Evolutionary conservation across 371 early-diverging fungal genomes (phyloP).

Genomic region (Syncephalis plumigaleata): DNA sequence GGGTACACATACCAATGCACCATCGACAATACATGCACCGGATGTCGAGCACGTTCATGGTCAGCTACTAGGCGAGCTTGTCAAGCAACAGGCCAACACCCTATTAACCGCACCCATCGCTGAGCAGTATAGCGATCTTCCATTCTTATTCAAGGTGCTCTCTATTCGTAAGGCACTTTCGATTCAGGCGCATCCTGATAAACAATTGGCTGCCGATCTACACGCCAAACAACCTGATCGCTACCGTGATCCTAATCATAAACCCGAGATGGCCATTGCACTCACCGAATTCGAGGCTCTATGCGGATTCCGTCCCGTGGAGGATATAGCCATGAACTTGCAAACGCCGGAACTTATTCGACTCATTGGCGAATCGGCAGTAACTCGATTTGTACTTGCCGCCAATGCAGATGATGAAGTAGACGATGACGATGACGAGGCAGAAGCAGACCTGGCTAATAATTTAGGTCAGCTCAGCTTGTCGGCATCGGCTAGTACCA

Average conservation of each 20-base stretch:
- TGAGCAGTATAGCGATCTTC: slow-evolving; percentile 59
- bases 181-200: slow-evolving; percentile 97
- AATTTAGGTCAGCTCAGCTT: slow-evolving; percentile 4
- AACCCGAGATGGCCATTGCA: slow-evolving; percentile 97
- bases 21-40: slow-evolving; percentile 21
- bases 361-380: slow-evolving; percentile 31
- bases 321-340: slow-evolving; percentile 51
- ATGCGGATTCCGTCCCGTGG: slow-evolving; percentile 83
- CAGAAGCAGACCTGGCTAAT: slow-evolving; percentile 6
- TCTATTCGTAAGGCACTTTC: slow-evolving; percentile 88
- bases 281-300: slow-evolving; percentile 89
- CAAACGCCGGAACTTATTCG: slow-evolving; percentile 48
- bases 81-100: slow-evolving; percentile 19
- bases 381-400: slow-evolving; percentile 3
- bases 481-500: too few relatives aligned
- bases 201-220: slow-evolving; percentile 55
- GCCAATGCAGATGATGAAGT: too few relatives aligned
- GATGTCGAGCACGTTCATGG: background rate
- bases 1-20: slow-evolving; percentile 94
- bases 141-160: slow-evolving; percentile 93
- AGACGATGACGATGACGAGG: background rate
- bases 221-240: slow-evolving; percentile 49
- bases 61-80: background rate
- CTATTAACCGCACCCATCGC: slow-evolving; percentile 28
- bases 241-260: slow-evolving; percentile 86